These are phyloP conservation scores for Pleodorina starrii DNA, from an alignment of 139 green algal species.

Conservation along the genomic window DNA sequence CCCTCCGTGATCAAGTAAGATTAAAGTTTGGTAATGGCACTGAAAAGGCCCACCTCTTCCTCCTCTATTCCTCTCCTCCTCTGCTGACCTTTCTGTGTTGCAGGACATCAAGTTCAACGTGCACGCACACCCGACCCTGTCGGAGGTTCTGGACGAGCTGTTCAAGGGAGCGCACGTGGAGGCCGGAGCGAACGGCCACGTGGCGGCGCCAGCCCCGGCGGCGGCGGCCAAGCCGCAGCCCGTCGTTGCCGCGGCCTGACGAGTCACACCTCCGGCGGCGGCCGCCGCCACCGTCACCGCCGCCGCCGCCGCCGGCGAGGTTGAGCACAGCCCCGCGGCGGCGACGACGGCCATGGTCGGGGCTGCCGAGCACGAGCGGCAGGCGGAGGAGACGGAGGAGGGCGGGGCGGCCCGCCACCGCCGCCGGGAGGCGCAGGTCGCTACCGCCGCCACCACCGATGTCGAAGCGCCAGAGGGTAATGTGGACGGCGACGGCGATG, in stretches of 20 bases:
- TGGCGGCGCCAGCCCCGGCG: background rate
- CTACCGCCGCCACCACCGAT: background rate
- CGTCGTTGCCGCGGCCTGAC: slow-evolving; percentile 37
- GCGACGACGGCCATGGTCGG: background rate
- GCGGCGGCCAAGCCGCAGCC: slow-evolving; percentile 11
- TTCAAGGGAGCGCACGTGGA: slow-evolving; percentile 90
- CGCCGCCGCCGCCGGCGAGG: too few relatives aligned
- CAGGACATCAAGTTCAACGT: slow-evolving; percentile 99
- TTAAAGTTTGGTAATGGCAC: too few relatives aligned
- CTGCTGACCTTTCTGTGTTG: too few relatives aligned
- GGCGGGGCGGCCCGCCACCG: background rate
- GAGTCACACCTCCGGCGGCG: slow-evolving; percentile 33
- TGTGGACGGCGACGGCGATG: too few relatives aligned
- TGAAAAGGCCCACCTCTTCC: too few relatives aligned
- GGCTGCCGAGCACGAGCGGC: background rate
- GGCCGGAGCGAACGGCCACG: slow-evolving; percentile 35
- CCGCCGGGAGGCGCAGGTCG: background rate
- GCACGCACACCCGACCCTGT: slow-evolving; percentile 98
- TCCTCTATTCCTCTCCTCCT: too few relatives aligned
- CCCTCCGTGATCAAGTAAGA: too few relatives aligned
- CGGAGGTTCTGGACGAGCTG: slow-evolving; percentile 97
- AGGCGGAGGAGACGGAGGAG: slow-evolving; percentile 2
- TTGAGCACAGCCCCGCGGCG: background rate
- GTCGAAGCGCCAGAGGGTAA: too few relatives aligned
- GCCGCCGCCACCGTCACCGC: background rate